Conservation (phyloP, 1,284 basidiomycete genomes). For the Hemileia vastatrix region DNA sequence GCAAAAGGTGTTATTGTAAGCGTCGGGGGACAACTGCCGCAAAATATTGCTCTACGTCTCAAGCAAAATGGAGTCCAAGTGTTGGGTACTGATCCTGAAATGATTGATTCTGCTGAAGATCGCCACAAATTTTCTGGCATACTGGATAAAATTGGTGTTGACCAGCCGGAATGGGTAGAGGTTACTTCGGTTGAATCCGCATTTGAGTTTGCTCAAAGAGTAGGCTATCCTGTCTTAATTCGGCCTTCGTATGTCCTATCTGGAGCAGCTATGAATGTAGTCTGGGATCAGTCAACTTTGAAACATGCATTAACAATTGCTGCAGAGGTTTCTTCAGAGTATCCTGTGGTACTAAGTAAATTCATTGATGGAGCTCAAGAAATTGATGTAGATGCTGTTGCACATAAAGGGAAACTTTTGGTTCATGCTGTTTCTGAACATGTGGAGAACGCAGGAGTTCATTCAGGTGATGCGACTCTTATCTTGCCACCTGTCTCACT, state of each 20-base stretch:
- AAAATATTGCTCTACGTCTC: constrained; percentile 94
- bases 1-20: constrained; percentile 90
- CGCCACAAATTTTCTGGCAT: constrained; percentile 98
- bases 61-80: constrained; percentile 86
- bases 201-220: constrained; percentile 78
- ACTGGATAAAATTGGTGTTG: constrained; percentile 86
- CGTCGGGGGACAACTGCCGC: constrained; percentile 93
- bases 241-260: constrained; percentile 96
- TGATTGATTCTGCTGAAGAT: constrained; percentile 96
- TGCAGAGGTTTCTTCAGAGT: constrained; percentile 86
- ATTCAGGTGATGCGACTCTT: constrained; percentile 96
- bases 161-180: constrained; percentile 95
- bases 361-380: constrained; percentile 98
- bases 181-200: constrained; percentile 79
- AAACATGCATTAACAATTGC: constrained; percentile 90
- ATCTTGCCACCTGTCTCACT: constrained; percentile 94
- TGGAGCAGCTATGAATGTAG: constrained; percentile 98
- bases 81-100: constrained; percentile 86
- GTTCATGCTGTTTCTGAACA: constrained; percentile 96
- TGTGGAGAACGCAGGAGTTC: constrained; percentile 97
- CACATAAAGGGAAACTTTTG: constrained; percentile 84
- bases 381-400: constrained; percentile 96
- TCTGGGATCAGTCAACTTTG: constrained; percentile 78
- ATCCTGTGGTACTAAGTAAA: constrained; percentile 96
- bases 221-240: constrained; percentile 87